Conservation (phyloP, 2,329 filamentous ascomycete genomes). For the Penicillium verrucosum region DNA sequence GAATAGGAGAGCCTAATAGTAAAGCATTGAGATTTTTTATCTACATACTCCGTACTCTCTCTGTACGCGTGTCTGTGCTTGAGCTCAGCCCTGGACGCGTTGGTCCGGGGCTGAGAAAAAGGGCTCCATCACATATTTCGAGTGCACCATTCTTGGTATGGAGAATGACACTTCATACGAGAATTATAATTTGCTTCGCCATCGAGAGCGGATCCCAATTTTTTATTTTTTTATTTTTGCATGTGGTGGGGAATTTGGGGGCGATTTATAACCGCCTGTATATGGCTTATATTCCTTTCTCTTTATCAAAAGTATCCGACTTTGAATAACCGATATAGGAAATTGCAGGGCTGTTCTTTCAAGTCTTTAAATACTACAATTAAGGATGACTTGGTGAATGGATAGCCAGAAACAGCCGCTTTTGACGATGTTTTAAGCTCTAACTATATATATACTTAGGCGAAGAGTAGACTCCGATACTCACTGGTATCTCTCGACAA, state of each 20-base stretch:
- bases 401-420: too few species aligned
- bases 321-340: neutral
- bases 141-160: neutral
- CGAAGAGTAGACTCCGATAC: too few species aligned
- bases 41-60: neutral
- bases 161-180: neutral
- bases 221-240: neutral
- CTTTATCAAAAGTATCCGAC: neutral
- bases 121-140: neutral
- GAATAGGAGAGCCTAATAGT: neutral
- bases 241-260: neutral
- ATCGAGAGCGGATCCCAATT: neutral
- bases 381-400: too few species aligned
- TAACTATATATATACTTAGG: too few species aligned
- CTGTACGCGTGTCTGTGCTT: neutral
- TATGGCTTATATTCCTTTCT: neutral
- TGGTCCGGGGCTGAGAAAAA: neutral
- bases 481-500: too few species aligned
- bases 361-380: neutral
- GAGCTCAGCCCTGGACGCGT: neutral
- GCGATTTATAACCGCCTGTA: neutral
- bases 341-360: neutral
- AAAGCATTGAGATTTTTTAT: neutral
- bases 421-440: too few species aligned
- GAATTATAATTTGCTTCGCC: neutral